Evolutionary conservation across 768 basidiomycete genomes (phyloP), one percentile per base, ranked within the genome.

Genomic region (Neoboletus brunneissimus): DNA sequence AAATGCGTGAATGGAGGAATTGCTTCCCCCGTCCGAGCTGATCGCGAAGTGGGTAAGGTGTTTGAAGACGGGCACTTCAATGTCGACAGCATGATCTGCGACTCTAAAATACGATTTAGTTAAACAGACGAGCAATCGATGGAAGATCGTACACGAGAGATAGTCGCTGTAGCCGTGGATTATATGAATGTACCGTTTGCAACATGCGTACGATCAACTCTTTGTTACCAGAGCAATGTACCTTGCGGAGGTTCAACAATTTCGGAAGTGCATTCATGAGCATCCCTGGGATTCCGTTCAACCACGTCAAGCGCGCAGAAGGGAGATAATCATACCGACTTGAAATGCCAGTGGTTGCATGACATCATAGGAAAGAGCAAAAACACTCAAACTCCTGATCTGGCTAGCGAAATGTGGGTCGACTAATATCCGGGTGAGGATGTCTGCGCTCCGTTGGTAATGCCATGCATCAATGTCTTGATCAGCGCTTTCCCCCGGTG

Each of bases 181-280:
- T 79, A 12, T 75, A 72, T 11, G 68, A 68, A 58, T 86, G 81
- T 16, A 89, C 67, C 5, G 82, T 76, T 7, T 77, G 75, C 32
- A 87, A 67, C 27, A 87, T 75, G 2, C 79, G 76, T 10, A 74
- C 62, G 44, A 87, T 78, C 37, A 81, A 77, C 18, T 83, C 82
- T 38, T 73, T 77, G 1, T 78, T 73, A 16, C 85, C 83, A n/a
- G 79, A 79, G 43, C 86, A 81, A 64, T 84, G 81, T 3, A 86
- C 78, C 54, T 82, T 83, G 31, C 79, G 76, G 35, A 89, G 73
- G 60, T 82, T 86, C 48, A 71, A 69, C 29, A 89, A 66, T 63
- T 83, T 85, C 10, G 86, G 85, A 11, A 89, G 73, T 4, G 85
- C 84, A 44, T 88, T 89, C 20, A 81, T 79, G 51, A 89, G 72